Base-by-base conservation (phyloP, 495 filamentous ascomycete genomes). In the Massariosphaeria phaeospora region DNA sequence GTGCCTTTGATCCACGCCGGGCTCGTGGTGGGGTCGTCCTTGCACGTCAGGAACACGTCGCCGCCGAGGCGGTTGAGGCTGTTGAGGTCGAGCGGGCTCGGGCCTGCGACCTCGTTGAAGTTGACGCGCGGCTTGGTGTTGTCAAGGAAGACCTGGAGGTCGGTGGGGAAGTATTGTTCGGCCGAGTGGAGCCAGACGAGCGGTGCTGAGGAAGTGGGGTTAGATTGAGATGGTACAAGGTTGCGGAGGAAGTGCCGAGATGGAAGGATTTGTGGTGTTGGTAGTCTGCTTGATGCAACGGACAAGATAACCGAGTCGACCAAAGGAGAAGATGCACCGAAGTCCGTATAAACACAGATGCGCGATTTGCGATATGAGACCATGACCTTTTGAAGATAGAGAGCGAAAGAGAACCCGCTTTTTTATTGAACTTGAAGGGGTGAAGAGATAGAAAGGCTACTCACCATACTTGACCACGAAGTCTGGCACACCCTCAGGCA, bases 131-230 rank as follows among this genome's bases (percentile, higher is more conserved):
- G 80, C 17, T 62, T 73, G 10, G 76, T 81, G 62, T 85, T 69
- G 33, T 66, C 59, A 13, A 86, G 63, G 47, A 84, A 80, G 13
- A 72, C 63, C 29, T 65, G 68, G 50, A 85, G 73, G 59, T 84
- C 82, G 27, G 79, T 76, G 2, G 83, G 83, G 25, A 71, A 69
- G 62, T 83, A 84, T 31, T 64, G 54, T 21, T 86, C 83, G 52
- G 71, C 62, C 33, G 75, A 76, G 52, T 83, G 72, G n/a, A 85
- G 75, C 29, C 62, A 68, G 43, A 68, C 65, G 3, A 69, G 35
- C 2, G 68, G 67, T 30, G 68, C 68, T 63, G 29, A 26, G 31
- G 23, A 25, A 31, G 24, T 31, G 21, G 23, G 11, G 46, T 50
- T 23, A 50, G 44, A 23, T 15, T 45, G 35, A 8, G 3, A 23